Evolutionary conservation across 768 basidiomycete genomes (phyloP).

Genomic region (Mycena vitilis): DNA sequence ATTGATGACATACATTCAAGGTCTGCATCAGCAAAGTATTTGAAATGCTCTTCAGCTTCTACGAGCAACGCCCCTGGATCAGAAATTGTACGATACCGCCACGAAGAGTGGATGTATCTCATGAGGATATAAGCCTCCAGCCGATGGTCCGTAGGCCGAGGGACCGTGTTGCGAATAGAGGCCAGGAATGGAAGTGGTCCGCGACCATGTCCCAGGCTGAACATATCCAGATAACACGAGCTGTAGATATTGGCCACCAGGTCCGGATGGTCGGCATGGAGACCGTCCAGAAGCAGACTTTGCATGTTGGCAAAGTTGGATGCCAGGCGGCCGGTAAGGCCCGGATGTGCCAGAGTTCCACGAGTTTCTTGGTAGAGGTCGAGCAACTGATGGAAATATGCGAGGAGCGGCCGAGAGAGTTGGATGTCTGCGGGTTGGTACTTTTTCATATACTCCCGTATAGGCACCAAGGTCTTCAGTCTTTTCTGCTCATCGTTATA

Average conservation of each 20-base stretch:
- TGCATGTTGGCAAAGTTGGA: constrained; percentile 6
- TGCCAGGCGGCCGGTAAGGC: neutral
- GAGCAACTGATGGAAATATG: neutral
- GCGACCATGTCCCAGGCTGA: neutral
- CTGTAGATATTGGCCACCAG: neutral
- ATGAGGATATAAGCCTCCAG: constrained; percentile 1
- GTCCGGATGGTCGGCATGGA: neutral
- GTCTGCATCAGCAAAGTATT: neutral
- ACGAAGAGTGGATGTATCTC: neutral
- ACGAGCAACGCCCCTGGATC: neutral
- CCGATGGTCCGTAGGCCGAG: neutral
- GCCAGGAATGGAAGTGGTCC: neutral
- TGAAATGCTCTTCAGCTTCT: neutral
- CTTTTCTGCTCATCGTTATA: neutral
- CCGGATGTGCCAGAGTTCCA: neutral
- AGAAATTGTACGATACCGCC: neutral
- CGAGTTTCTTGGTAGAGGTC: neutral
- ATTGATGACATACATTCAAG: neutral
- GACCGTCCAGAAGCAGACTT: neutral
- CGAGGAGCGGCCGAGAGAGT: neutral
- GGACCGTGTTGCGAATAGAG: neutral
- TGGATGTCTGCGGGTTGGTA: neutral
- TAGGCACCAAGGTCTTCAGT: neutral
- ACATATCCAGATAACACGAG: neutral
- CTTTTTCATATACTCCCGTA: constrained; percentile 1